Percentiles rank a stretch among this genome's conserved stretches.
Evolutionary conservation across 2,329 filamentous ascomycete species (phyloP).

Genomic region (Calonectria henricotiae): DNA sequence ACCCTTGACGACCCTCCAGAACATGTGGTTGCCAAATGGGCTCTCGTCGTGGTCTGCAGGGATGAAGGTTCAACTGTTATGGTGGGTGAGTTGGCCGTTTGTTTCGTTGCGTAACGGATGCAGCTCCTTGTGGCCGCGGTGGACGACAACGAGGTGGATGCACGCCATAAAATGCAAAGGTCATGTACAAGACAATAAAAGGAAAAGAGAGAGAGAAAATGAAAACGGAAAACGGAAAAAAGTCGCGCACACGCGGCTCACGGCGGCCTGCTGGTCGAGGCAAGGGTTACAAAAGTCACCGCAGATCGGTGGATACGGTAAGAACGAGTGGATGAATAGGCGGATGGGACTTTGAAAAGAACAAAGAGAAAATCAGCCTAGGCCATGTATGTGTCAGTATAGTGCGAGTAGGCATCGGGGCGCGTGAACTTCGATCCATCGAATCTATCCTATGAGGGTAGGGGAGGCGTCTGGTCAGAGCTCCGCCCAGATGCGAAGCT

Average conservation of each 20-base stretch:
- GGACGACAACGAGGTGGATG: constrained; percentile 14
- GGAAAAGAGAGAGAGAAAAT: constrained; percentile 37
- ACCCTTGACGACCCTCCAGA: constrained; percentile 41
- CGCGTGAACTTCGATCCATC: constrained; percentile 13
- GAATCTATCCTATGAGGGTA: neutral
- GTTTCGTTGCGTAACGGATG: constrained; percentile 42
- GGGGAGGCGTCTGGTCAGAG: neutral
- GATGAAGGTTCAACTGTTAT: constrained; percentile 26
- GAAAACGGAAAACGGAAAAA: constrained; percentile 30
- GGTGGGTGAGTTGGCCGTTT: constrained; percentile 48
- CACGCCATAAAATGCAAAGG: constrained; percentile 18
- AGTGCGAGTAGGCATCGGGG: constrained; percentile 3
- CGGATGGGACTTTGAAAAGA: neutral
- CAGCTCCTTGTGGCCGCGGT: constrained; percentile 41
- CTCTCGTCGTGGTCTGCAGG: constrained; percentile 33
- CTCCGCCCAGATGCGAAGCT: constrained; percentile 12
- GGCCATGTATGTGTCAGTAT: constrained; percentile 11
- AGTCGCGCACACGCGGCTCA: constrained; percentile 49
- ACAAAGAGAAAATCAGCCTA: constrained; percentile 39
- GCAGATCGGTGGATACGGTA: constrained; percentile 14
- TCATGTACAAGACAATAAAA: neutral
- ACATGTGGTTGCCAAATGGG: constrained; percentile 41
- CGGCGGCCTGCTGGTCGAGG: constrained; percentile 29
- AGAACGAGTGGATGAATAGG: constrained; percentile 24
- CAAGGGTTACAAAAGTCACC: constrained; percentile 25